Conservation (phyloP, 257 asterid genomes). For the Jacaranda copaia region DNA sequence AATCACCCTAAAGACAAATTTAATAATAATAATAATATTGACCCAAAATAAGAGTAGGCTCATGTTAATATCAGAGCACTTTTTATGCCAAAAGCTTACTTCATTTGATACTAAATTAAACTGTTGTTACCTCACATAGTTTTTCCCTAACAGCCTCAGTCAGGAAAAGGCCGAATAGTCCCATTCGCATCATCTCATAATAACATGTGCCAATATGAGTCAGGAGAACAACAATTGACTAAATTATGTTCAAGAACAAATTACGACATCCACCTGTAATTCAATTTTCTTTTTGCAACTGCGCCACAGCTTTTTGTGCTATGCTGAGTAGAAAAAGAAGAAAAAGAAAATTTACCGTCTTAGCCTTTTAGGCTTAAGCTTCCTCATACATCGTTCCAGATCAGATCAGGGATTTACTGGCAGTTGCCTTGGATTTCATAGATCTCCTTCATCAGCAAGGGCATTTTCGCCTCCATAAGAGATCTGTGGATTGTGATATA, state of each 20-base stretch:
- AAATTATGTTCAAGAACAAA: neutral
- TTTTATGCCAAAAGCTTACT: too few relatives aligned
- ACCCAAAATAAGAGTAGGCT: too few relatives aligned
- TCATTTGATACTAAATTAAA: too few relatives aligned
- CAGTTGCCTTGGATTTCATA: neutral
- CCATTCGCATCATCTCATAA: neutral
- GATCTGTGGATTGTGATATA: neutral
- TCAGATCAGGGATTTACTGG: neutral
- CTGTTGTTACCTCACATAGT: too few relatives aligned
- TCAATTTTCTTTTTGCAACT: neutral
- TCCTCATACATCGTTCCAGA: neutral
- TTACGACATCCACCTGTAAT: neutral
- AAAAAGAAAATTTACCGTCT: neutral
- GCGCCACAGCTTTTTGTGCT: neutral
- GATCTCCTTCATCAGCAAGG: constrained; percentile 15
- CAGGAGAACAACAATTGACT: neutral
- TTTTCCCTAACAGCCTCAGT: neutral
- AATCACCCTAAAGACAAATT: too few relatives aligned
- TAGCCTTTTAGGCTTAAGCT: neutral
- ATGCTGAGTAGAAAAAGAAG: neutral
- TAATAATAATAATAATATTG: too few relatives aligned
- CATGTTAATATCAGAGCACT: too few relatives aligned
- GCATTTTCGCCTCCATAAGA: neutral
- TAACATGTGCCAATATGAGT: neutral
- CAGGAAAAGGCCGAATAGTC: neutral